A percentile compares a stretch with the other conserved stretches of the same genome.
These are phyloP conservation scores for Cryptococcus neoformans DNA, from an alignment of 1,284 basidiomycete species.

Conservation along the genomic window DNA sequence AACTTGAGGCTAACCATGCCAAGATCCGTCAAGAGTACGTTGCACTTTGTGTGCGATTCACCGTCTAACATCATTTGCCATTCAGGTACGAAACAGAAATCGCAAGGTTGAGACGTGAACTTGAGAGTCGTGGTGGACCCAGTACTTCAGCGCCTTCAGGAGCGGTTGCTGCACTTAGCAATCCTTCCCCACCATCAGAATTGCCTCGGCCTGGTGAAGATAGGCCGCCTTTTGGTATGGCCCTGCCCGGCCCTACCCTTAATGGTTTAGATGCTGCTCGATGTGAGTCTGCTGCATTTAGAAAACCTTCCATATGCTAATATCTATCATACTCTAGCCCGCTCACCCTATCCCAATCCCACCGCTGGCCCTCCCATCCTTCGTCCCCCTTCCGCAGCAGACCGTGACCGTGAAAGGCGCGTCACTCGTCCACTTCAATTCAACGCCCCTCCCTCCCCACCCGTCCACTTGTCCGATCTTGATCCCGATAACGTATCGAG, in stretches of 20 bases:
- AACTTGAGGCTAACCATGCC: conserved; percentile 69
- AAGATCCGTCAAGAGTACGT: conserved; percentile 63
- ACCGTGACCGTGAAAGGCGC: conserved; percentile 1
- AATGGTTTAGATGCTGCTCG: conserved; percentile 29
- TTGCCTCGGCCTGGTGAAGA: conserved; percentile 27
- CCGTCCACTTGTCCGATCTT: conserved; percentile 49
- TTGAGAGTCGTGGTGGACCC: conserved; percentile 54
- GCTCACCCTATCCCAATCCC: conserved; percentile 33
- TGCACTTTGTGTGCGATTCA: neutral
- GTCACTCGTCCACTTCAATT: conserved; percentile 4
- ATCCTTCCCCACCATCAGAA: conserved; percentile 37
- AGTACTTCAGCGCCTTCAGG: conserved; percentile 4
- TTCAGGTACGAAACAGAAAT: conserved; percentile 68
- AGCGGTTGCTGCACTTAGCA: conserved; percentile 1
- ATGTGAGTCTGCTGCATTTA: conserved; percentile 8
- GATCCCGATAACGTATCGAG: conserved; percentile 55
- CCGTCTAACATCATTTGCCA: neutral
- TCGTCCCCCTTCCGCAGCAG: conserved; percentile 36
- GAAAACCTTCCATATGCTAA: neutral
- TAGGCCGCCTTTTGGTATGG: conserved; percentile 4
- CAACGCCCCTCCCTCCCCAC: conserved; percentile 33
- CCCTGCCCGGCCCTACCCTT: conserved; percentile 27
- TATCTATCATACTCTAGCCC: conserved; percentile 8
- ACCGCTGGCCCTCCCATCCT: conserved; percentile 16
- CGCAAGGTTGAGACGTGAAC: conserved; percentile 61